Conservation (phyloP, 345 rosid species). For the Eucalyptus brandiana region DNA sequence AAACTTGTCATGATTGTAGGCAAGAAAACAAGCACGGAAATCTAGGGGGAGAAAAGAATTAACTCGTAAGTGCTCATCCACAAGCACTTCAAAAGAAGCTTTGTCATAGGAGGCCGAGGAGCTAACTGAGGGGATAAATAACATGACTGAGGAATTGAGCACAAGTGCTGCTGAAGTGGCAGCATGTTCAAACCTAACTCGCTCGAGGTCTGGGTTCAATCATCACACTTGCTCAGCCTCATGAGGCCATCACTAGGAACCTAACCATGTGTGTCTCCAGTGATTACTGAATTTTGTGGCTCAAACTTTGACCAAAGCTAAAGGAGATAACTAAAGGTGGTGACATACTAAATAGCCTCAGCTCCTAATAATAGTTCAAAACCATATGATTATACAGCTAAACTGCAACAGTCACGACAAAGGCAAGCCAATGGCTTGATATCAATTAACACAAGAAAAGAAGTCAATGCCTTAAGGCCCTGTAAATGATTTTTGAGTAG, state of each 20-base stretch:
- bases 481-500: not conserved
- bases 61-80: not conserved
- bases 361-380: not conserved
- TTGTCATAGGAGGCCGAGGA: not conserved
- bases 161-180: not conserved
- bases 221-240: not conserved
- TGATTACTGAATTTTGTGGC: not conserved
- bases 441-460: not conserved
- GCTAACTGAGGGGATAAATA: not conserved
- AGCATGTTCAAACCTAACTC: not conserved
- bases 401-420: not conserved
- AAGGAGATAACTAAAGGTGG: not conserved
- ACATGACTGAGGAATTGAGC: not conserved
- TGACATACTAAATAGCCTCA: not conserved
- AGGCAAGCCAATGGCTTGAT: not conserved
- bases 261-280: not conserved
- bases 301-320: not conserved
- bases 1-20: not conserved
- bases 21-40: not conserved
- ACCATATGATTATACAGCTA: not conserved
- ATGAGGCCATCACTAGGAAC: not conserved
- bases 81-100: not conserved
- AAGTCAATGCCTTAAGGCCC: not conserved
- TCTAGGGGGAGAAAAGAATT: not conserved
- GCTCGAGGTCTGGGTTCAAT: not conserved